Percentiles rank a stretch among this genome's conserved stretches.
These are phyloP conservation scores for Colletotrichum trifolii DNA, from an alignment of 2,329 filamentous ascomycete species.

Conservation along the genomic window DNA sequence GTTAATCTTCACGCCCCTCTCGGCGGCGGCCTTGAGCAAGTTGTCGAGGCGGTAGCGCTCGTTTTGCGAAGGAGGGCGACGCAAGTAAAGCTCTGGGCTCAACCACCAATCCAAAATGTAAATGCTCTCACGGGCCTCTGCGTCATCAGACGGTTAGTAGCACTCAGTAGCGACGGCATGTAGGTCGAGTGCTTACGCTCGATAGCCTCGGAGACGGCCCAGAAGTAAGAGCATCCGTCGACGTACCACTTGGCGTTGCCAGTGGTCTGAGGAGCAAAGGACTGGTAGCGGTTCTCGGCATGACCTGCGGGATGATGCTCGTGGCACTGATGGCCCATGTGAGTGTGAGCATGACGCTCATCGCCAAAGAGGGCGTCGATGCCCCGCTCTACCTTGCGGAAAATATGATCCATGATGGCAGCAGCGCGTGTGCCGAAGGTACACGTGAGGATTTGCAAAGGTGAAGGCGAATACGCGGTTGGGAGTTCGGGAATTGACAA, in stretches of 20 bases:
- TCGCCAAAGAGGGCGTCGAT: slow-evolving; percentile 53
- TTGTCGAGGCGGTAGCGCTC: slow-evolving; percentile 86
- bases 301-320: slow-evolving; percentile 55
- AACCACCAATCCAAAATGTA: slow-evolving; percentile 95
- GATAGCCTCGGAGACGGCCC: slow-evolving; percentile 82
- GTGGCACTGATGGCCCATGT: slow-evolving; percentile 53
- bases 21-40: slow-evolving; percentile 83
- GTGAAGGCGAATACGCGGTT: no score
- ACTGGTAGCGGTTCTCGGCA: slow-evolving; percentile 66
- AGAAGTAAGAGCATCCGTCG: slow-evolving; percentile 86
- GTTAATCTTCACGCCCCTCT: slow-evolving; percentile 85
- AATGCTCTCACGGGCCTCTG: slow-evolving; percentile 78
- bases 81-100: slow-evolving; percentile 87
- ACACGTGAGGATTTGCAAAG: no score
- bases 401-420: slow-evolving; percentile 51
- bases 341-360: slow-evolving; percentile 58
- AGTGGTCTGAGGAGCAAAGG: slow-evolving; percentile 78
- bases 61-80: slow-evolving; percentile 83
- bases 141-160: slow-evolving; percentile 32
- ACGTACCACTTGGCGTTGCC: slow-evolving; percentile 90
- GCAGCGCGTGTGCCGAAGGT: slow-evolving; percentile 2
- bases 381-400: slow-evolving; percentile 57
- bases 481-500: background rate
- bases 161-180: background rate
- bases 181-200: slow-evolving; percentile 59